phyloP scores from a whole-genome alignment of 1,284 basidiomycete genomes.

The Ustilago loliicola region DNA sequence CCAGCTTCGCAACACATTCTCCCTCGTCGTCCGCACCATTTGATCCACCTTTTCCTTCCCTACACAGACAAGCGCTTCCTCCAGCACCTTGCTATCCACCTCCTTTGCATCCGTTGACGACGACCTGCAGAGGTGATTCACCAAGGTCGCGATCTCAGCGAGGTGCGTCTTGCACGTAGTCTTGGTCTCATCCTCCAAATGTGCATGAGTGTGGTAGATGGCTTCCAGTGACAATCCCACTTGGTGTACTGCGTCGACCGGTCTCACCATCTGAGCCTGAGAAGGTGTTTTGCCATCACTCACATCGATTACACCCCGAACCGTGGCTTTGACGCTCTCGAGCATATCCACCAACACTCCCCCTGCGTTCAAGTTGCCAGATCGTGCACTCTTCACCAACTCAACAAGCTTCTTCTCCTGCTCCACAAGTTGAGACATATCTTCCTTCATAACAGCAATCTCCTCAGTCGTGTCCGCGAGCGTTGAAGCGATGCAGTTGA shows the following conservation, averaged over 20 bases:
- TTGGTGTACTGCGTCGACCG: conserved; percentile 36
- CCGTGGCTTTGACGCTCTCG: conserved; percentile 24
- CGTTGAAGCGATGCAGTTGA: conserved; percentile 24
- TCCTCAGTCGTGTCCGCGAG: neutral
- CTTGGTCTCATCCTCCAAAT: conserved; percentile 9
- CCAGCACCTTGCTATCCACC: conserved; percentile 8
- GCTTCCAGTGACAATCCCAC: conserved; percentile 24
- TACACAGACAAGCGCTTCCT: conserved; percentile 20
- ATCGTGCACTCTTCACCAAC: conserved; percentile 3
- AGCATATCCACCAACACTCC: conserved; percentile 11
- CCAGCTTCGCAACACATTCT: conserved; percentile 31
- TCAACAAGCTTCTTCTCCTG: conserved; percentile 21
- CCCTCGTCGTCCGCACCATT: conserved; percentile 19
- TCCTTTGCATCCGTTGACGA: neutral
- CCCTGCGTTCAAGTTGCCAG: neutral
- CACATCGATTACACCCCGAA: conserved; percentile 11
- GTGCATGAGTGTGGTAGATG: conserved; percentile 12
- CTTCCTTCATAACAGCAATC: neutral
- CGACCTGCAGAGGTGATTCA: conserved; percentile 32
- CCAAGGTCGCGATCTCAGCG: conserved; percentile 38
- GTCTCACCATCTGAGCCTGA: conserved; percentile 12
- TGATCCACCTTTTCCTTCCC: conserved; percentile 26
- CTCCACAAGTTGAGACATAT: conserved; percentile 17
- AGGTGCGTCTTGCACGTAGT: conserved; percentile 33
- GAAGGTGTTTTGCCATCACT: neutral